Conservation (phyloP, 352 stramenopile genomes). For the Globisporangium heterothallicum region DNA sequence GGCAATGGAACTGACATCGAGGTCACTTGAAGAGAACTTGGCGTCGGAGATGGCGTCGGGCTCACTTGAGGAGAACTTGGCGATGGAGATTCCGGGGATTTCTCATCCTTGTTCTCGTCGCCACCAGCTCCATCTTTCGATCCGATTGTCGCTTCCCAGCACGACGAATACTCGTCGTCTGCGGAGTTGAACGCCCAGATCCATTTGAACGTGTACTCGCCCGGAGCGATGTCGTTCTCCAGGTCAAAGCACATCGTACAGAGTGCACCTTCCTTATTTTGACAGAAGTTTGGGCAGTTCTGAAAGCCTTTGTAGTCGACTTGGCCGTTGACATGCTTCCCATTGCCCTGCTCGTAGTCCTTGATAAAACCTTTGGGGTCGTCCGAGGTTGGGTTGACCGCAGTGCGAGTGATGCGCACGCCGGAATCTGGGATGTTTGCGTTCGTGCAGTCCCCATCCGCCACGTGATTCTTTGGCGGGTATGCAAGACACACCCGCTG, state of each 20-base stretch:
- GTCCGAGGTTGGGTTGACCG: conserved; percentile 11
- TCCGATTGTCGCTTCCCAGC: conserved; percentile 23
- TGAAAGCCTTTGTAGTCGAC: conserved; percentile 40
- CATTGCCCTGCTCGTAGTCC: conserved; percentile 21
- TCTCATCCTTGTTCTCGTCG: not conserved
- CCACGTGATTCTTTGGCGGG: conserved; percentile 38
- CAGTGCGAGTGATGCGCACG: conserved; percentile 21
- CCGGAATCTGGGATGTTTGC: conserved; percentile 23
- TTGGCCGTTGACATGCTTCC: conserved; percentile 17
- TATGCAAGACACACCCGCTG: conserved; percentile 36
- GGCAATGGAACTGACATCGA: no score
- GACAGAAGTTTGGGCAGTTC: conserved; percentile 36
- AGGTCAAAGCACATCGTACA: conserved; percentile 44
- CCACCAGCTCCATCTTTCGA: not conserved
- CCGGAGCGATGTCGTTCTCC: conserved; percentile 25
- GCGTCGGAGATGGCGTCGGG: not conserved
- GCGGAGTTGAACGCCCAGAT: conserved; percentile 27
- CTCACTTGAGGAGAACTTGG: not conserved
- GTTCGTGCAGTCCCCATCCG: conserved; percentile 21
- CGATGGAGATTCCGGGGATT: not conserved
- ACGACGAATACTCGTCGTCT: conserved; percentile 25
- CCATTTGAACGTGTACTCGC: conserved; percentile 35
- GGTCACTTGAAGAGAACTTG: not conserved
- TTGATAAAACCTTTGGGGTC: conserved; percentile 5
- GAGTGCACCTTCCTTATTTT: conserved; percentile 23